Percentiles rank a stretch among this genome's conserved stretches.
phyloP scores from a whole-genome alignment of 73 alveolate species.

The Durusdinium trenchii region DNA sequence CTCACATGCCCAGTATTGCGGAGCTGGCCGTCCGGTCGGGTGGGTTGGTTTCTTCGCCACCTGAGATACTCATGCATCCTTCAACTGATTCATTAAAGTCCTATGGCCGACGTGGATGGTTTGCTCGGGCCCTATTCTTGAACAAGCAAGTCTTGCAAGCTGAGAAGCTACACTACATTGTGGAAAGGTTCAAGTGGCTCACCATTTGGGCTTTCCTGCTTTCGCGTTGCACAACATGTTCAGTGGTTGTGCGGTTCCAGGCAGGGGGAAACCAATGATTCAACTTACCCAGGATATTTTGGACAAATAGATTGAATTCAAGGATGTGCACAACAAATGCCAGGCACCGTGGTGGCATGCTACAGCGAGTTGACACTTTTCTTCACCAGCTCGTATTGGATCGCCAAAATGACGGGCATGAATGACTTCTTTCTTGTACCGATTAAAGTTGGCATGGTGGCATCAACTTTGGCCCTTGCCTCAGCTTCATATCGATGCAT shows the following conservation, averaged over 20 bases:
- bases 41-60: no score
- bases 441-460: constrained; percentile 67
- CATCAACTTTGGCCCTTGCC: constrained; percentile 17
- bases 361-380: constrained; percentile 81
- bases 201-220: constrained; percentile 89
- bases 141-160: not conserved
- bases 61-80: constrained; percentile 87
- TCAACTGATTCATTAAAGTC: constrained; percentile 78
- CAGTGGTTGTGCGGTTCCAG: constrained; percentile 94
- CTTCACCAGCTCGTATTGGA: constrained; percentile 80
- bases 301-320: not conserved
- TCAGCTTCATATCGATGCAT: no score
- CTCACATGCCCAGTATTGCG: not conserved
- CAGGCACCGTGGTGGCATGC: constrained; percentile 92
- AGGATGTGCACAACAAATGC: not conserved
- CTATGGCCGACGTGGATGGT: constrained; percentile 93
- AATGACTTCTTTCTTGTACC: constrained; percentile 48
- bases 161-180: not conserved
- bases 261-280: not conserved
- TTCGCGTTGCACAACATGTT: constrained; percentile 92
- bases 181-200: constrained; percentile 80
- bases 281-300: not conserved
- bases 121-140: not conserved
- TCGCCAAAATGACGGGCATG: constrained; percentile 75
- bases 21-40: not conserved